Base-by-base conservation (phyloP, 352 stramenopile genomes). In the Phytophthora foliorum region DNA sequence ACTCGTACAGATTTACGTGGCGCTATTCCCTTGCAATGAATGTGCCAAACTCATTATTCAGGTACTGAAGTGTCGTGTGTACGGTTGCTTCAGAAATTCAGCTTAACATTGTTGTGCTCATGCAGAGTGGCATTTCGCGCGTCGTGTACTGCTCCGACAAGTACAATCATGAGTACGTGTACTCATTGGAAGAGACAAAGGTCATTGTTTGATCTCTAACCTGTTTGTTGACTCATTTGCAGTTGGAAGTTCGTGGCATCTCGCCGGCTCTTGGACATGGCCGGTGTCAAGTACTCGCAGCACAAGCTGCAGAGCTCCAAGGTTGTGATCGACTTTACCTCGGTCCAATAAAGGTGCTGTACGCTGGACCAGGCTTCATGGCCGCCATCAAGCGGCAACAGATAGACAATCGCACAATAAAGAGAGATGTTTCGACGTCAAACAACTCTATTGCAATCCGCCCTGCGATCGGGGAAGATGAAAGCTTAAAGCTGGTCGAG, bases 21-120 rank as follows among this genome's bases (percentile, higher is more conserved):
- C 97, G 14, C 81, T 99, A 32, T 99, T 99, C 74, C 98, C 98
- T 9, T 99, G 98, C 80, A 98, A 99, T 76, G 97, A 99, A 73
- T 99, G 98, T 77, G 94, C 97, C 34, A 99, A 99, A 74, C 88
- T 99, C 57, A 99, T 99, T 68, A 99, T 99, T 74, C 98, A 95
- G 75, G 83, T 88, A 74, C n/a, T 38, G 22, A 31, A 11, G 16
- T 57, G 13, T 13, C 17, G 7, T 53, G 21, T 49, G 22, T 31
- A 24, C 17, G 14, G 25, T 36, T 67, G 24, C 54, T n/a, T 39
- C 9, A 38, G 9, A 19, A 29, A 13, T 32, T 27, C 22, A 4
- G 38, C 53, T n/a, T 50, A 24, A 56, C 19, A 25, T 29, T 55
- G 62, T 11, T 52, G 17, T 42, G 1, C 54, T 52, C 14, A 46